Base-by-base conservation (phyloP, 257 asterid genomes). In the Forsythia suspensa region DNA sequence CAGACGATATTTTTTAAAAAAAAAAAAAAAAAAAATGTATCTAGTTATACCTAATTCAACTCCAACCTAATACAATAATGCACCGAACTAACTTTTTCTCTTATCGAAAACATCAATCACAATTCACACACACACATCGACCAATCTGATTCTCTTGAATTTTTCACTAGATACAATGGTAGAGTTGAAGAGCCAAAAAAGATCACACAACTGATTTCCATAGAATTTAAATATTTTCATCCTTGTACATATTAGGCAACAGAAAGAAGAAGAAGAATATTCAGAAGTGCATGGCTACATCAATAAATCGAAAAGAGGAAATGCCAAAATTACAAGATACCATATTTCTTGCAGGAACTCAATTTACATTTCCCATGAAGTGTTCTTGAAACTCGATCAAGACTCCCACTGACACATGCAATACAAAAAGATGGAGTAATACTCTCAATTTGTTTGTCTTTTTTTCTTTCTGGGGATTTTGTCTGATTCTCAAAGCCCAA, bases 381-480 rank as follows among this genome's bases (percentile, higher is more conserved):
- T 7, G 29, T 29, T 63, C 70, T 63, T 29, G n/a, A 63, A 63
- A 63, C 70, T 63, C 18, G 70, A 24, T 61, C 69, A 9, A 21
- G 69, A 63, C 70, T 63, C 8, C 16, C 18, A 63, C 70, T 29
- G 70, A 59, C 36, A 20, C 67, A 59, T 59, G 36, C 12, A 57
- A 7, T 20, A 18, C 24, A 15, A 5, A 55, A 13, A 16, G 12
- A 16, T 18, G 15, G 7, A 15, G n/a, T 15, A 4, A 15, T 48
- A n/a, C 59, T 0, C 59, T 15, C 57, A 44, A 11, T 75, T 24
- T 15, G 18, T 46, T 77, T 57, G 82, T 74, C 84, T 9, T 59
- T 70, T 24, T 77, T 73, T 70, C 70, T 29, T 20, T 36, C 80
- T 75, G 88, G 88, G 88, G 77, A 37, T 72, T 83, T 65, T 76